Percentiles rank a stretch among this genome's conserved stretches.
These are phyloP conservation scores for Benincasa hispida DNA, from an alignment of 306 rosid species.

Conservation along the genomic window DNA sequence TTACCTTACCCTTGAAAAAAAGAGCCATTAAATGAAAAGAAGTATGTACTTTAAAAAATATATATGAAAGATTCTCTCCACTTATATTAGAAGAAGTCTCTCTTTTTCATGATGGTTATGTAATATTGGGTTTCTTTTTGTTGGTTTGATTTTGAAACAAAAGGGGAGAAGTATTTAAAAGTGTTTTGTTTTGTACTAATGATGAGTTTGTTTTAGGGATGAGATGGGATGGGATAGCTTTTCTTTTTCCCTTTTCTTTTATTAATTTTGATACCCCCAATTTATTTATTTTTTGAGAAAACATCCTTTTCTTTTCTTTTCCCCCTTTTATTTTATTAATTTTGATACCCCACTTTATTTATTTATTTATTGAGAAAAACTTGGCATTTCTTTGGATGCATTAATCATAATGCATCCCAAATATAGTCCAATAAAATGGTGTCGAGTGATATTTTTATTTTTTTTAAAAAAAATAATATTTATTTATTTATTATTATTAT, in stretches of 20 bases:
- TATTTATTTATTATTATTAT: too few species aligned
- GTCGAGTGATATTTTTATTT: neutral
- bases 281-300: too few species aligned
- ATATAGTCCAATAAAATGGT: too few species aligned
- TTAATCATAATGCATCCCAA: too few species aligned
- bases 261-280: neutral
- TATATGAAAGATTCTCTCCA: conserved; percentile 5
- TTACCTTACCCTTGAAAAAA: neutral
- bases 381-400: too few species aligned
- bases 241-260: neutral
- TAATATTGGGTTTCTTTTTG: neutral
- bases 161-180: neutral
- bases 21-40: neutral
- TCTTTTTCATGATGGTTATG: neutral
- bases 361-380: too few species aligned
- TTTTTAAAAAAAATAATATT: neutral
- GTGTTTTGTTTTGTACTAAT: neutral
- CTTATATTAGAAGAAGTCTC: neutral
- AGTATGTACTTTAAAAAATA: neutral
- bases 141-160: conserved; percentile 3
- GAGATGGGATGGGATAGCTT: neutral
- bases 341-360: too few species aligned
- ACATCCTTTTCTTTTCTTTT: too few species aligned
- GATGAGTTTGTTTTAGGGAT: neutral
- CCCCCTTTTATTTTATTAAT: too few species aligned